Evolutionary conservation across 2,329 filamentous ascomycete genomes (phyloP).

Genomic region (Diaporthe nobilis): DNA sequence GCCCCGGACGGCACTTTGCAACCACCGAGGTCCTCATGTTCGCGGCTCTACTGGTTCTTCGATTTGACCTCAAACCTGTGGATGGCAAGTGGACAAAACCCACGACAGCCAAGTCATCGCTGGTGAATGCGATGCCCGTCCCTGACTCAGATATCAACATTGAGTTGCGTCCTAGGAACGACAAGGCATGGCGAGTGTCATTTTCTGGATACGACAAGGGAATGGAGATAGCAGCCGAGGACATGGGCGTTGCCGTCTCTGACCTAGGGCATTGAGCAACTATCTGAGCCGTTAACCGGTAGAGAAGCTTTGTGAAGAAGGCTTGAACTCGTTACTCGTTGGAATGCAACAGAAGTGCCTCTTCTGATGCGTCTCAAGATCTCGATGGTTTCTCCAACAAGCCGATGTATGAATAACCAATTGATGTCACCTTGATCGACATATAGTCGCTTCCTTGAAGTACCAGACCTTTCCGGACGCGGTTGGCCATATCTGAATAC

Average conservation of each 20-base stretch:
- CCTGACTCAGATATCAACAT: constrained; percentile 22
- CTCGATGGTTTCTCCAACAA: too few relatives aligned
- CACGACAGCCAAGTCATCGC: constrained; percentile 17
- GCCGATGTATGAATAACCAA: too few relatives aligned
- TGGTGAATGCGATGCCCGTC: constrained; percentile 23
- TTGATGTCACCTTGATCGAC: too few relatives aligned
- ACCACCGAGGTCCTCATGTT: constrained; percentile 33
- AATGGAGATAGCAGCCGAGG: constrained; percentile 32
- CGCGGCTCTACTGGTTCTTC: constrained; percentile 14
- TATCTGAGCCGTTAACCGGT: too few relatives aligned
- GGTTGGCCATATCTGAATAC: too few relatives aligned
- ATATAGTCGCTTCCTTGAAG: too few relatives aligned
- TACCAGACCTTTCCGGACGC: too few relatives aligned
- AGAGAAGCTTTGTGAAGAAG: neutral
- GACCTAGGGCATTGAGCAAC: neutral
- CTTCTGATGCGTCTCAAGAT: too few relatives aligned
- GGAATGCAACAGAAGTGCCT: too few relatives aligned
- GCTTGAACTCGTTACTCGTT: neutral
- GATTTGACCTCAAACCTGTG: constrained; percentile 14
- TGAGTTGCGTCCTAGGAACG: constrained; percentile 1
- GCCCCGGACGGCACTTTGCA: constrained; percentile 27
- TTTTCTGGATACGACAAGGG: constrained; percentile 28
- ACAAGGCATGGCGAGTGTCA: constrained; percentile 1
- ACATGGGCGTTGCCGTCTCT: neutral
- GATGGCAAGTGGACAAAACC: constrained; percentile 20